Conservation (phyloP, 2,329 filamentous ascomycete species). For the Teratosphaeria epicoccoides region DNA sequence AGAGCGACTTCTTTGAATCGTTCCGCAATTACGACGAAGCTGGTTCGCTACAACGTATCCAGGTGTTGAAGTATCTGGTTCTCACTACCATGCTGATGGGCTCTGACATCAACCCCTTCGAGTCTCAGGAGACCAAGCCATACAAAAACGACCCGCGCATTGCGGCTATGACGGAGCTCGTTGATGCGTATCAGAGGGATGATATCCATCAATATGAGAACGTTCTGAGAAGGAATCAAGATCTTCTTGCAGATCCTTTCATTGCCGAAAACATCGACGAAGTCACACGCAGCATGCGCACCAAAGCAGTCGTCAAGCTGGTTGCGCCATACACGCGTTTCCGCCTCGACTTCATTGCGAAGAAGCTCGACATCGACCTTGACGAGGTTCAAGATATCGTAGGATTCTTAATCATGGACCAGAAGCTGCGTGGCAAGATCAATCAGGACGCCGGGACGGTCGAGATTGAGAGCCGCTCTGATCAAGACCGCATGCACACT, state of each 20-base stretch:
- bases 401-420: conserved; percentile 86
- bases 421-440: conserved; percentile 76
- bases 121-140: conserved; percentile 96
- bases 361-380: conserved; percentile 74
- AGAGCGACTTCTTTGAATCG: conserved; percentile 96
- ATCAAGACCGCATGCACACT: conserved; percentile 63
- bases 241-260: conserved; percentile 83
- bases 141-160: conserved; percentile 95
- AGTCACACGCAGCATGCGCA: conserved; percentile 95
- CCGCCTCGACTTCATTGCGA: conserved; percentile 76
- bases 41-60: conserved; percentile 87
- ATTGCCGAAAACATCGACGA: conserved; percentile 99
- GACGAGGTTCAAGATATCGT: conserved; percentile 89
- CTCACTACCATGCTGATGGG: conserved; percentile 98
- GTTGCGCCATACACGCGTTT: conserved; percentile 93
- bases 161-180: conserved; percentile 91
- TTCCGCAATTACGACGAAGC: conserved; percentile 99
- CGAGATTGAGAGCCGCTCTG: conserved; percentile 63
- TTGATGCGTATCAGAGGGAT: conserved; percentile 91
- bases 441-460: conserved; percentile 80
- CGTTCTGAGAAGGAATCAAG: conserved; percentile 76
- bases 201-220: conserved; percentile 87
- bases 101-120: conserved; percentile 96
- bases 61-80: conserved; percentile 93
- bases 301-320: conserved; percentile 84